Conservation (phyloP, 2,329 filamentous ascomycete genomes). For the Curvularia eragrostidis region DNA sequence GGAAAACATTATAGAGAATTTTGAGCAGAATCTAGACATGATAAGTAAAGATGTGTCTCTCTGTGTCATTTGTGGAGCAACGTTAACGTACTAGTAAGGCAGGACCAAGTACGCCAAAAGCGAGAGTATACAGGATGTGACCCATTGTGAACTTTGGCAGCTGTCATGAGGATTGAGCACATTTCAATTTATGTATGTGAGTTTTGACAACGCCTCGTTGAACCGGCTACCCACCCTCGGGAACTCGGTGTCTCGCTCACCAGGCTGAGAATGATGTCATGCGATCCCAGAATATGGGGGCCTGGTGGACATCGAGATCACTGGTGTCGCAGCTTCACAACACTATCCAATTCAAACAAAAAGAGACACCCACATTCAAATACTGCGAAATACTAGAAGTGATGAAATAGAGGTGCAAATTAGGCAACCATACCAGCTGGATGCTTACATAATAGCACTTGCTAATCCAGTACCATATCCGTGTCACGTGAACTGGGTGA, state of each 20-base stretch:
- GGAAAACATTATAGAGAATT: conserved; percentile 25
- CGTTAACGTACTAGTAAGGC: not conserved
- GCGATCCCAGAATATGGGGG: not conserved
- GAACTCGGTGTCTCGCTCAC: conserved; percentile 11
- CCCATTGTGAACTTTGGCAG: not conserved
- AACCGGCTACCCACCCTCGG: conserved; percentile 4
- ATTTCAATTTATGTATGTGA: not conserved
- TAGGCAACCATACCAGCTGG: not conserved
- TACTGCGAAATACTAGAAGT: not conserved
- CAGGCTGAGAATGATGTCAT: not conserved
- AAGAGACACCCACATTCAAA: too few species aligned
- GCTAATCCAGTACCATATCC: not conserved
- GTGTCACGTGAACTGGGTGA: not conserved
- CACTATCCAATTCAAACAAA: not conserved
- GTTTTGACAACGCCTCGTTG: not conserved
- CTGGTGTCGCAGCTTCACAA: not conserved
- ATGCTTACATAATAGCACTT: conserved; percentile 3
- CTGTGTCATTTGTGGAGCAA: not conserved
- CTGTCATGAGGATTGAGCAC: not conserved
- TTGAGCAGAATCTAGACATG: not conserved
- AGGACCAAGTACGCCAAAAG: not conserved
- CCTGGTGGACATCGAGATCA: not conserved
- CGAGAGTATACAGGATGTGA: not conserved
- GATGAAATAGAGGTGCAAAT: not conserved
- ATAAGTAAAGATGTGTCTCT: not conserved